phyloP scores from a whole-genome alignment of 305 asterid species.

The Ruellia speciosa region DNA sequence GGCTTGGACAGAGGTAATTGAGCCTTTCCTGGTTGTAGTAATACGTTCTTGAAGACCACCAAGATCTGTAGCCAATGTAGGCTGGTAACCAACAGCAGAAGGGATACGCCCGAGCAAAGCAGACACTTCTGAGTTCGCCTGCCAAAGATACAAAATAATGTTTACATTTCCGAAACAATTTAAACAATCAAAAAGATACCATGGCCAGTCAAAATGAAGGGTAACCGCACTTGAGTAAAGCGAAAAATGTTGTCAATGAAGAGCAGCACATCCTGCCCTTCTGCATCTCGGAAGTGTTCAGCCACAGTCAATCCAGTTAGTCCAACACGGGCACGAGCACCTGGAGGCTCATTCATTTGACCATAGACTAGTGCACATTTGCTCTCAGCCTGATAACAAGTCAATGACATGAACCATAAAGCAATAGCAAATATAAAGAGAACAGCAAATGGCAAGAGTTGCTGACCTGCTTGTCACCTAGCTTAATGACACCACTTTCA shows the following conservation, averaged over 20 bases:
- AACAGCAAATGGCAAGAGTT: not conserved
- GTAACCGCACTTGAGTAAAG: slow-evolving; percentile 63
- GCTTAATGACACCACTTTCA: slow-evolving; percentile 98
- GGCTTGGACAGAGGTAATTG: slow-evolving; percentile 94
- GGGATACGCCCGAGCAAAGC: slow-evolving; percentile 99
- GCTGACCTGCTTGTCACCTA: slow-evolving; percentile 83
- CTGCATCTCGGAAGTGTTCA: slow-evolving; percentile 97
- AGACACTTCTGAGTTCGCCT: slow-evolving; percentile 98
- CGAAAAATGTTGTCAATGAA: slow-evolving; percentile 95
- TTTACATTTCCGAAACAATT: slow-evolving; percentile 5
- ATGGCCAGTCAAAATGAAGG: not conserved
- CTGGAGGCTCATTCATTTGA: slow-evolving; percentile 99
- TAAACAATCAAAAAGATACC: not conserved
- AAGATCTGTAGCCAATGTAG: slow-evolving; percentile 97
- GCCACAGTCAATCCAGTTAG: slow-evolving; percentile 95
- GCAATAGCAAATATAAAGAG: slow-evolving; percentile 12
- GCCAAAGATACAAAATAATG: slow-evolving; percentile 16
- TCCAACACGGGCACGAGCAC: slow-evolving; percentile 99
- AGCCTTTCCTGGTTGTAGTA: slow-evolving; percentile 88
- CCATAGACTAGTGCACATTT: slow-evolving; percentile 94
- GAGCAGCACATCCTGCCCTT: slow-evolving; percentile 98
- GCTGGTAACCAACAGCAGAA: slow-evolving; percentile 97
- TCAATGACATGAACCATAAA: slow-evolving; percentile 2
- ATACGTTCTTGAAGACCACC: slow-evolving; percentile 98
- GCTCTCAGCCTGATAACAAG: slow-evolving; percentile 63